These are phyloP conservation scores for Corymbia maculata DNA, from an alignment of 345 rosid genomes.

Conservation along the genomic window DNA sequence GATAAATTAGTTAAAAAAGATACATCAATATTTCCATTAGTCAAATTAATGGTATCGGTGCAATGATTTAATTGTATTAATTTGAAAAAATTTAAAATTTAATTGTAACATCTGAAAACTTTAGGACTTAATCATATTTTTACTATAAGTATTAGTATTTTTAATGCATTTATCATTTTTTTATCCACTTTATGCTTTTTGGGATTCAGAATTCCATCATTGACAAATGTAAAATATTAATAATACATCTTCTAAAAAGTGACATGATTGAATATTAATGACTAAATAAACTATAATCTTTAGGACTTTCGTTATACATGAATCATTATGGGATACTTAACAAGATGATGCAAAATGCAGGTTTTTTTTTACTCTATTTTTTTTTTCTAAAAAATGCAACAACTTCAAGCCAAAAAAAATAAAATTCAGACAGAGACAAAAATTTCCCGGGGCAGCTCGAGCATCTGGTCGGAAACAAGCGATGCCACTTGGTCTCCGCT, in stretches of 20 bases:
- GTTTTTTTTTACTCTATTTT: background rate
- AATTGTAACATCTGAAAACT: too few species aligned
- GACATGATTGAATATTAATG: background rate
- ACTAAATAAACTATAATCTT: background rate
- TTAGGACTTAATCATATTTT: too few species aligned
- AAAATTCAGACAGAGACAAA: background rate
- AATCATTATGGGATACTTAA: background rate
- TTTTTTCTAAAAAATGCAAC: background rate
- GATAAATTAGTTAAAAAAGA: too few species aligned
- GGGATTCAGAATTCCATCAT: background rate
- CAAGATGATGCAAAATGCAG: background rate
- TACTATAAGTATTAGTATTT: too few species aligned
- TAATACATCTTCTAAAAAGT: background rate
- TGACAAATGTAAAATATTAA: too few species aligned
- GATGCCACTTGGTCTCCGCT: background rate
- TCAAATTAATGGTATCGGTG: too few species aligned
- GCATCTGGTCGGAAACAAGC: background rate
- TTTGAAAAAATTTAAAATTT: too few species aligned
- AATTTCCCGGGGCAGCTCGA: background rate
- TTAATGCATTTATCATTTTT: background rate
- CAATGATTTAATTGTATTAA: too few species aligned
- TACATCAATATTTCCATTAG: too few species aligned
- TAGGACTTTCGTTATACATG: background rate
- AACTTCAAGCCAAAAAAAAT: background rate
- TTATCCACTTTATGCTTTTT: background rate